Percentiles rank a stretch among this genome's conserved stretches.
These are phyloP conservation scores for Aegilops speltoides DNA, from an alignment of 176 grass and related monocot species.

Conservation along the genomic window DNA sequence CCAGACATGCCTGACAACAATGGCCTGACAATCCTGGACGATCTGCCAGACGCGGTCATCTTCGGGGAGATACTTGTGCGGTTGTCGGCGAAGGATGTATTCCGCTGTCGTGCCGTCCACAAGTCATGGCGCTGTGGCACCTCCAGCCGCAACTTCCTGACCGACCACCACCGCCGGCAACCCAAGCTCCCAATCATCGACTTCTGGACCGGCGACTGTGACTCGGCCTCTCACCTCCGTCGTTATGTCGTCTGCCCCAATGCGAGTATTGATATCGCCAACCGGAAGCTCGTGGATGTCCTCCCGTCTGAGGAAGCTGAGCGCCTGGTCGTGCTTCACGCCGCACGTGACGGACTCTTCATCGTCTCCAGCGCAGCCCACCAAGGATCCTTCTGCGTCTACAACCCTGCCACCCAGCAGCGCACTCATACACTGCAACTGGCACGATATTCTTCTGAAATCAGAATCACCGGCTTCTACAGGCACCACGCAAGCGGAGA, in stretches of 20 bases:
- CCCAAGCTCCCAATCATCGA: neutral
- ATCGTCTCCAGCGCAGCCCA: neutral
- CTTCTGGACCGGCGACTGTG: neutral
- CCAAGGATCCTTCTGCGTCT: neutral
- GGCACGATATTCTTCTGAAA: neutral
- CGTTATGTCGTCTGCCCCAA: neutral
- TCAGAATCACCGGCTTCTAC: neutral
- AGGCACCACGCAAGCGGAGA: neutral
- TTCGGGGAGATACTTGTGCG: neutral
- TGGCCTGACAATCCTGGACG: neutral
- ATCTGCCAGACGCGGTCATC: neutral
- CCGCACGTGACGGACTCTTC: neutral
- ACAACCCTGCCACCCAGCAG: neutral
- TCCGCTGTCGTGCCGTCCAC: neutral
- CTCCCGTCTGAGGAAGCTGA: neutral
- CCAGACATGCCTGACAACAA: neutral
- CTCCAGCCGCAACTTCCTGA: neutral
- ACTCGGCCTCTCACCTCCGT: neutral
- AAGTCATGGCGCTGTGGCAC: neutral
- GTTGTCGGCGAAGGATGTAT: neutral
- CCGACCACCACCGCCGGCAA: neutral
- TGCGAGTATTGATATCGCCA: neutral
- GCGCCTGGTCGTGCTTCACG: neutral
- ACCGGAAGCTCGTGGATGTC: neutral
- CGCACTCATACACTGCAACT: neutral